Percentiles rank a stretch among this genome's conserved stretches.
Evolutionary conservation across 805 yeast genomes (phyloP).

Genomic region (Lachancea meyersii): DNA sequence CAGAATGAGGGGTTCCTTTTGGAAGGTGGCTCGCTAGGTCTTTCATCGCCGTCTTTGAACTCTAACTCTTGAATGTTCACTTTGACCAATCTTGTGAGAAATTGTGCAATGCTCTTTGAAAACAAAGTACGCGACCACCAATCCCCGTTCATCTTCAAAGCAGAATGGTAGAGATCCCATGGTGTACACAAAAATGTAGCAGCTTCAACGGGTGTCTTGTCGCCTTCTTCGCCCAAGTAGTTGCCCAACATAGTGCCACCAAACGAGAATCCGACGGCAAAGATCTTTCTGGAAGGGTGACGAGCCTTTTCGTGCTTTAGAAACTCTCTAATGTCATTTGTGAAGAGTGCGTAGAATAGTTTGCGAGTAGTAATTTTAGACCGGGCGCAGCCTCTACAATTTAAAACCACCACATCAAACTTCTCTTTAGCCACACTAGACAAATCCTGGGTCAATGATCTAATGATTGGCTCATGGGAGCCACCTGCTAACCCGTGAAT

Average conservation of each 20-base stretch:
- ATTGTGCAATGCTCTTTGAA: constrained; percentile 37
- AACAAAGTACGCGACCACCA: constrained; percentile 39
- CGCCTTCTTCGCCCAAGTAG: constrained; percentile 63
- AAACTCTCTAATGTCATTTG: constrained; percentile 60
- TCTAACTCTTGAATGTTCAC: constrained; percentile 37
- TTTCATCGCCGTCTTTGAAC: constrained; percentile 21
- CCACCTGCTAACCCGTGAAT: constrained; percentile 78
- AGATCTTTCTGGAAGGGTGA: constrained; percentile 60
- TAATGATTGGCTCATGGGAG: constrained; percentile 65
- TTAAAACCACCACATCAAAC: constrained; percentile 57
- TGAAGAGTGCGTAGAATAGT: constrained; percentile 60
- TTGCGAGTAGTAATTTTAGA: constrained; percentile 65
- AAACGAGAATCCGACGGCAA: constrained; percentile 61
- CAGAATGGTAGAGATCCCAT: constrained; percentile 62
- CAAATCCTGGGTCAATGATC: constrained; percentile 46
- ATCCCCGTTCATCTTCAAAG: constrained; percentile 37
- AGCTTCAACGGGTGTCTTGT: constrained; percentile 46
- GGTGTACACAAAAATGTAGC: constrained; percentile 61
- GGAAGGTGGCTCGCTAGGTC: constrained; percentile 18
- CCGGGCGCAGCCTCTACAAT: constrained; percentile 73
- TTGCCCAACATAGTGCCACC: constrained; percentile 65
- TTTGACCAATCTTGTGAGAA: constrained; percentile 39
- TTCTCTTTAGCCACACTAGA: constrained; percentile 34
- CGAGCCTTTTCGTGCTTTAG: constrained; percentile 43
- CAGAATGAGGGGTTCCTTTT: constrained; percentile 18